phyloP scores from a whole-genome alignment of 1,284 basidiomycete species.

The Rhodotorula sp. region DNA sequence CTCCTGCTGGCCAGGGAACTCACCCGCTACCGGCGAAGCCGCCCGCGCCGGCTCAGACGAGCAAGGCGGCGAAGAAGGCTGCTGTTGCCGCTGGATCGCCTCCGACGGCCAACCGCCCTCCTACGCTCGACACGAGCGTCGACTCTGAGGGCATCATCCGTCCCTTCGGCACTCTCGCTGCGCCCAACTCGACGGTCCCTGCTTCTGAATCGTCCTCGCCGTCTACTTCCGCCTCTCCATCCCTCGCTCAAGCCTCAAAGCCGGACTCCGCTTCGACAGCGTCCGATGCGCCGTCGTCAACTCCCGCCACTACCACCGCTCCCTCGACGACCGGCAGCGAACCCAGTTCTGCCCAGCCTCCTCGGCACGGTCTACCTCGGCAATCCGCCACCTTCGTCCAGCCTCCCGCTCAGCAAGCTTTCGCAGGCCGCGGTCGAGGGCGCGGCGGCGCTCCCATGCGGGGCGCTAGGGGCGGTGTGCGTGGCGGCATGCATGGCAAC shows the following conservation, averaged over 20 bases:
- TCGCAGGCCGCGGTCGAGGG: constrained; percentile 10
- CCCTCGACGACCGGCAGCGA: constrained; percentile 14
- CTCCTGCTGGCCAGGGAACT: not conserved
- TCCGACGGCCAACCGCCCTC: no score
- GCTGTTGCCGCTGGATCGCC: not conserved
- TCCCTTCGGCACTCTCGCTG: not conserved
- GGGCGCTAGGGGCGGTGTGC: constrained; percentile 2
- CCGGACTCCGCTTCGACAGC: not conserved
- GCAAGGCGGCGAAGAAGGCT: constrained; percentile 5
- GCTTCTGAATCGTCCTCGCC: constrained; percentile 3
- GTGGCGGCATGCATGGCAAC: not conserved
- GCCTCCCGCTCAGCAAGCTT: not conserved
- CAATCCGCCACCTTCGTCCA: constrained; percentile 6
- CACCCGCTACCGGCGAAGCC: constrained; percentile 1
- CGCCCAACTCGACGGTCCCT: not conserved
- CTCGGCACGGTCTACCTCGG: not conserved
- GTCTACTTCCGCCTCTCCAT: constrained; percentile 9
- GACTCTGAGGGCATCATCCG: not conserved
- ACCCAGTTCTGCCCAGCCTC: not conserved
- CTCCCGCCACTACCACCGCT: constrained; percentile 10
- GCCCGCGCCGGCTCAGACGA: not conserved
- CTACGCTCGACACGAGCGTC: not conserved
- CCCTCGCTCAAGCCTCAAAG: constrained; percentile 9
- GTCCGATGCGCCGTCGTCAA: not conserved
- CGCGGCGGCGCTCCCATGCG: constrained; percentile 4